Base-by-base conservation (phyloP, 2,329 filamentous ascomycete species). In the Cryphonectria naterciae region DNA sequence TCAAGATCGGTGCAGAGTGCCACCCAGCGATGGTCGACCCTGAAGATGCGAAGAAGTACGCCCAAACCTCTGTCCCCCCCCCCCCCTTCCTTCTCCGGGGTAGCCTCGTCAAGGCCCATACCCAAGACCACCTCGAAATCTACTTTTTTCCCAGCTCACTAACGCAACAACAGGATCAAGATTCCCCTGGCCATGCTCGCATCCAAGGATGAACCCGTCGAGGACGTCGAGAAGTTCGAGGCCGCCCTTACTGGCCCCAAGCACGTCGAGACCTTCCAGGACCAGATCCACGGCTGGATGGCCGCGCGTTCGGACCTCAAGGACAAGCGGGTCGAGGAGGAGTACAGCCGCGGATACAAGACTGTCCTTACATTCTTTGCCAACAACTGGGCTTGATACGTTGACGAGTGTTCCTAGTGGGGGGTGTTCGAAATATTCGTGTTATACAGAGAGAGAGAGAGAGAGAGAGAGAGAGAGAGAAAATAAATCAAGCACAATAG, bases 221-320 rank as follows among this genome's bases (percentile, higher is more conserved):
- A 87, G 4, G 84, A 84, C 54, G 86, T 91, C 56, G 81, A 87
- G 78, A 82, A 87, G 77, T 89, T 88, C 73, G 83, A 87, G 77
- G 79, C 82, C n/a, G 82, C 81, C 13, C 83, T 92, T 67, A 82
- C 80, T 39, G 85, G 82, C 2, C 80, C 86, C 70, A 88, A 89
- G 76, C 85, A 89, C 73, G 86, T 92, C 68, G 90, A 93, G 83
- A 89, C 79, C n/a, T 93, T 92, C 76, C 75, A 76, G 35, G 89
- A 89, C 76, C 91, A 92, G 84, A 85, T 90, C 77, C 91, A 93
- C 80, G 91, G 91, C 61, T 93, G 90, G 90, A 93, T 93, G 91
- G 89, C 88, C 1, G 90, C 91, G 1, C 86, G 90, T 37, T 84
- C 86, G 0, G 82, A 92, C 76, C 81, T 93, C 41, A 82, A 84